phyloP scores from a whole-genome alignment of 768 basidiomycete species.

The Mycena filopes region DNA sequence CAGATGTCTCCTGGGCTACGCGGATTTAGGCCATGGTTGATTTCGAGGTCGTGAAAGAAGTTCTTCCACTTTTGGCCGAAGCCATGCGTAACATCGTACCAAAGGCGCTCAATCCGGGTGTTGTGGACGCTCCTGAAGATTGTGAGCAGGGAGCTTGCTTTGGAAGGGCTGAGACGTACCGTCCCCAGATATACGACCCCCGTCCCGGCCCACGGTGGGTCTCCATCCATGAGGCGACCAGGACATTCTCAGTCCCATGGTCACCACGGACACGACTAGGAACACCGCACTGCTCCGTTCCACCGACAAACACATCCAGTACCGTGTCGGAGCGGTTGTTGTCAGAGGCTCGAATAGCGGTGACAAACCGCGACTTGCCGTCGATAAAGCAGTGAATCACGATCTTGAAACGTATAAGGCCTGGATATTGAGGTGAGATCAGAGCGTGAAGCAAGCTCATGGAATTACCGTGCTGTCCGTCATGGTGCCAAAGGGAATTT shows the following conservation, averaged over 20 bases:
- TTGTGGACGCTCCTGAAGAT: slow-evolving; percentile 30
- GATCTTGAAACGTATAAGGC: slow-evolving; percentile 41
- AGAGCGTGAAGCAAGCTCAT: neutral
- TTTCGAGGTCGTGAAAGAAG: slow-evolving; percentile 43
- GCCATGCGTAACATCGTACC: slow-evolving; percentile 42
- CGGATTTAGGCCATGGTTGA: slow-evolving; percentile 33
- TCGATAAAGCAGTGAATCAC: slow-evolving; percentile 52
- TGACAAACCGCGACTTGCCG: slow-evolving; percentile 50
- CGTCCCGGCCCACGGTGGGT: neutral
- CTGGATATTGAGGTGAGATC: slow-evolving; percentile 14
- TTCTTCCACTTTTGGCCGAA: slow-evolving; percentile 43
- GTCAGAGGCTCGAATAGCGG: slow-evolving; percentile 45
- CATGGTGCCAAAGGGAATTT: slow-evolving; percentile 52
- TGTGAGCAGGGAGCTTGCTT: too few relatives aligned
- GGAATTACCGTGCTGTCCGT: slow-evolving; percentile 50
- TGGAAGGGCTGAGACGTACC: neutral
- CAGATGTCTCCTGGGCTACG: slow-evolving; percentile 37
- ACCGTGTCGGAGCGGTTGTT: slow-evolving; percentile 56
- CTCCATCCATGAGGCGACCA: slow-evolving; percentile 1
- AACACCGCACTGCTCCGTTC: slow-evolving; percentile 34
- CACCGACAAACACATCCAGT: slow-evolving; percentile 43
- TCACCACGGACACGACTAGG: slow-evolving; percentile 41
- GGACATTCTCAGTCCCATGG: slow-evolving; percentile 8
- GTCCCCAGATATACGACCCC: slow-evolving; percentile 13
- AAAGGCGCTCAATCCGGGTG: slow-evolving; percentile 38